A percentile compares a stretch with the other conserved stretches of the same genome.
Conservation (phyloP, 805 yeast species). For the Teunomyces lycoperdinae region DNA sequence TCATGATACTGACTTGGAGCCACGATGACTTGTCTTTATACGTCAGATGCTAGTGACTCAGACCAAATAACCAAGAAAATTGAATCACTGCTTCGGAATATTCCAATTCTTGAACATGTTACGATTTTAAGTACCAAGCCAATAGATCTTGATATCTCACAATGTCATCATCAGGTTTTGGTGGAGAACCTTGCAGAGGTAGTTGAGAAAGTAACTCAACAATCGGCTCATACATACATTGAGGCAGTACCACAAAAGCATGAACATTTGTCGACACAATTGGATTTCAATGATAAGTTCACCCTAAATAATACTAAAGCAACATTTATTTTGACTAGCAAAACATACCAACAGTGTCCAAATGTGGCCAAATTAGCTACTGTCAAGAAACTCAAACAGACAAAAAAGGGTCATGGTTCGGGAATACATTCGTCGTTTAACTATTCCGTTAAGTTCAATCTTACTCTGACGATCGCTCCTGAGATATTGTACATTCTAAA, state of each 20-base stretch:
- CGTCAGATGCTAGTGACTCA: not conserved
- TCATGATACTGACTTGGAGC: not conserved
- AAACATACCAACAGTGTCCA: constrained; percentile 9
- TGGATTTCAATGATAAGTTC: not conserved
- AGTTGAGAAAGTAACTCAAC: constrained; percentile 9
- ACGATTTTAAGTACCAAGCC: not conserved
- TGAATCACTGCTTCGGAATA: not conserved
- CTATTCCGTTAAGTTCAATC: constrained; percentile 8
- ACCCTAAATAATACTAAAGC: constrained; percentile 2
- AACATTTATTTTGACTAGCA: constrained; percentile 4
- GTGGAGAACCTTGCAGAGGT: not conserved
- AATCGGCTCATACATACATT: not conserved
- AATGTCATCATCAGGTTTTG: not conserved
- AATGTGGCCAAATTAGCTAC: constrained; percentile 8
- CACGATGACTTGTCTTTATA: not conserved
- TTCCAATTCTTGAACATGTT: not conserved
- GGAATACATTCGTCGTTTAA: constrained; percentile 11
- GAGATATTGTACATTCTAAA: constrained; percentile 2
- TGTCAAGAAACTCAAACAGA: constrained; percentile 9
- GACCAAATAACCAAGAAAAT: not conserved
- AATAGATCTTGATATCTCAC: not conserved
- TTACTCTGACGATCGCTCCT: constrained; percentile 2
- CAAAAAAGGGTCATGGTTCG: constrained; percentile 21
- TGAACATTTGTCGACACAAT: not conserved
- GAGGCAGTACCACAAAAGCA: not conserved